These are phyloP conservation scores for Glaciozyma martinii DNA, from an alignment of 768 basidiomycete species.

Conservation along the genomic window DNA sequence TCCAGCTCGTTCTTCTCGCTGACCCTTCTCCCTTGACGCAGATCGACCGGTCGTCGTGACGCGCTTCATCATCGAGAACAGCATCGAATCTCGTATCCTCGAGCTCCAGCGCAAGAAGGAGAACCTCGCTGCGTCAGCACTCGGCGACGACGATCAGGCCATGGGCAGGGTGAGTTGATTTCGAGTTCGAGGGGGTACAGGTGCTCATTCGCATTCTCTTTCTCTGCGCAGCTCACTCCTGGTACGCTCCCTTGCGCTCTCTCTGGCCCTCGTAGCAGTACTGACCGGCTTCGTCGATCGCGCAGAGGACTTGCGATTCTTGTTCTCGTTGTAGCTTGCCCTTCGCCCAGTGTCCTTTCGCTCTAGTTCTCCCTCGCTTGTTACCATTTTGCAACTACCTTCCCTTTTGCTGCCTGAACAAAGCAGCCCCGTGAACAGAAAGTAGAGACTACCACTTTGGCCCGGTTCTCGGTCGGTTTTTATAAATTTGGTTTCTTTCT, in stretches of 20 bases:
- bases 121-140: conserved; percentile 23
- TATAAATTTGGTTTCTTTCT: too few species aligned
- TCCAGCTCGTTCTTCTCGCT: neutral
- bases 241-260: too few species aligned
- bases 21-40: conserved; percentile 43
- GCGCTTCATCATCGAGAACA: conserved; percentile 89
- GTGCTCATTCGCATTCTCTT: neutral
- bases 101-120: conserved; percentile 77
- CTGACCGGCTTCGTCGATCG: too few species aligned
- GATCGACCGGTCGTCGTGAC: conserved; percentile 82
- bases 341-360: too few species aligned
- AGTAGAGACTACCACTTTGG: too few species aligned
- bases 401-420: too few species aligned
- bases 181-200: too few species aligned
- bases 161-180: conserved; percentile 68
- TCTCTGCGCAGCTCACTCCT: too few species aligned
- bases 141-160: conserved; percentile 49
- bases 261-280: neutral
- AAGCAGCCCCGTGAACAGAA: too few species aligned
- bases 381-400: too few species aligned
- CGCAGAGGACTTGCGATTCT: conserved; percentile 45
- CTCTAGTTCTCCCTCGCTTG: too few species aligned
- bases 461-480: too few species aligned
- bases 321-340: conserved; percentile 33
- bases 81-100: conserved; percentile 85